Evolutionary conservation across 2,329 filamentous ascomycete genomes (phyloP).

Genomic region (Tolypocladium tropicale): DNA sequence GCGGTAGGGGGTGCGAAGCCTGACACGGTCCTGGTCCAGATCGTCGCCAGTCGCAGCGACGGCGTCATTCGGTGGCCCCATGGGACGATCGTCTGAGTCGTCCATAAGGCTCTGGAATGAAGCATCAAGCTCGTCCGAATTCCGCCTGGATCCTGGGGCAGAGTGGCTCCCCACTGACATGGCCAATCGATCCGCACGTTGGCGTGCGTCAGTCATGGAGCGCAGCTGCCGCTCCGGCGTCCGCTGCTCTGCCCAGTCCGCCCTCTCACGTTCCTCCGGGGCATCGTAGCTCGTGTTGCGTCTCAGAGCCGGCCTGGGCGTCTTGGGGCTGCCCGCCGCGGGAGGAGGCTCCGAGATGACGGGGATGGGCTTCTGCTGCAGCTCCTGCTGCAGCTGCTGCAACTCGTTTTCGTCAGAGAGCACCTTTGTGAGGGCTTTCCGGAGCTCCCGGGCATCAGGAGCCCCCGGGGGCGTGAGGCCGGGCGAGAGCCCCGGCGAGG

Average conservation of each 20-base stretch:
- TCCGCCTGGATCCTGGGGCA: conserved; percentile 24
- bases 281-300: conserved; percentile 33
- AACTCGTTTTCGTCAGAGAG: conserved; percentile 21
- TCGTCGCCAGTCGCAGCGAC: conserved; percentile 2
- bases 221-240: conserved; percentile 26
- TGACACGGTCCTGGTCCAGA: conserved; percentile 6
- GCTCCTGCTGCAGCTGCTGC: conserved; percentile 3
- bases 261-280: conserved; percentile 27
- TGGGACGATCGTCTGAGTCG: conserved; percentile 17
- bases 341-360: background rate
- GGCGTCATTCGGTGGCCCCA: conserved; percentile 8
- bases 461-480: conserved; percentile 19
- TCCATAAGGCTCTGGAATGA: conserved; percentile 22
- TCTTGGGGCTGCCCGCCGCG: conserved; percentile 5
- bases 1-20: conserved; percentile 13
- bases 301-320: conserved; percentile 27
- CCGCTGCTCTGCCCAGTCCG: conserved; percentile 26
- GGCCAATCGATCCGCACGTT: conserved; percentile 28
- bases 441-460: conserved; percentile 27
- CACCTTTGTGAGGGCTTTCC: conserved; percentile 26
- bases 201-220: conserved; percentile 28
- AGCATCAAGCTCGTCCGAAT: conserved; percentile 19
- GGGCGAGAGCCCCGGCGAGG: conserved; percentile 4
- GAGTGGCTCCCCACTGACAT: conserved; percentile 28
- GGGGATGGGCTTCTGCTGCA: background rate